phyloP scores from a whole-genome alignment of 768 basidiomycete genomes.

The Trametes villosa region DNA sequence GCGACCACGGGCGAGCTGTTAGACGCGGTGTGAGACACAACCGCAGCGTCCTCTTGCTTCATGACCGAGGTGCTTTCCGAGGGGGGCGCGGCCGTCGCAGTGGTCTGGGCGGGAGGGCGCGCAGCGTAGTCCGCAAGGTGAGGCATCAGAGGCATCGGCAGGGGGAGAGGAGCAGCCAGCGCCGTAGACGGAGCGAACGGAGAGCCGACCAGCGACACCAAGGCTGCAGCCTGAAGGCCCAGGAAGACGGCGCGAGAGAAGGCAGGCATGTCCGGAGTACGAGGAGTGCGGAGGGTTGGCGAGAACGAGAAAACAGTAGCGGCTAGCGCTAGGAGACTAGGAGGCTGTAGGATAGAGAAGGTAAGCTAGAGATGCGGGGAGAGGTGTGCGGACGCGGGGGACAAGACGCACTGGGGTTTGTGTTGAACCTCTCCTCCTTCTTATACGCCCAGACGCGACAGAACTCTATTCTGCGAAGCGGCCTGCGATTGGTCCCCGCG shows the following conservation, averaged over 20 bases:
- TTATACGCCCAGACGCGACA: constrained; percentile 28
- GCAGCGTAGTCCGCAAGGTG: constrained; percentile 26
- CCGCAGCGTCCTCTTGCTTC: background rate
- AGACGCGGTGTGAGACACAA: constrained; percentile 13
- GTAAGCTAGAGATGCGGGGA: constrained; percentile 22
- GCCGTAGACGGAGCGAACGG: constrained; percentile 24
- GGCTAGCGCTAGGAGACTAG: constrained; percentile 27
- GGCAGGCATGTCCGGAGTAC: constrained; percentile 37
- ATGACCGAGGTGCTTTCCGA: background rate
- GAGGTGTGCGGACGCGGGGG: constrained; percentile 24
- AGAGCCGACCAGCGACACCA: constrained; percentile 41
- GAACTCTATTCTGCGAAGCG: constrained; percentile 27
- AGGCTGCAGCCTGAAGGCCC: constrained; percentile 44
- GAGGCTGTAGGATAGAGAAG: constrained; percentile 21
- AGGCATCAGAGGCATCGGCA: constrained; percentile 24
- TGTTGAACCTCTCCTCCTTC: constrained; percentile 10
- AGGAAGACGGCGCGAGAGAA: constrained; percentile 44
- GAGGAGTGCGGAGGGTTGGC: background rate
- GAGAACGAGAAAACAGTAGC: constrained; percentile 11
- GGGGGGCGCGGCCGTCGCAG: constrained; percentile 2
- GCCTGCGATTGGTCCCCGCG: constrained; percentile 27
- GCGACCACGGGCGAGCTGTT: background rate
- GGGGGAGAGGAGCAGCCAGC: constrained; percentile 34
- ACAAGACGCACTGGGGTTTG: constrained; percentile 23
- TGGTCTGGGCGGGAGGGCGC: constrained; percentile 22